Percentiles rank a stretch among this genome's conserved stretches.
These are phyloP conservation scores for Chaetomium globosum DNA, from an alignment of 2,329 filamentous ascomycete species.

Conservation along the genomic window DNA sequence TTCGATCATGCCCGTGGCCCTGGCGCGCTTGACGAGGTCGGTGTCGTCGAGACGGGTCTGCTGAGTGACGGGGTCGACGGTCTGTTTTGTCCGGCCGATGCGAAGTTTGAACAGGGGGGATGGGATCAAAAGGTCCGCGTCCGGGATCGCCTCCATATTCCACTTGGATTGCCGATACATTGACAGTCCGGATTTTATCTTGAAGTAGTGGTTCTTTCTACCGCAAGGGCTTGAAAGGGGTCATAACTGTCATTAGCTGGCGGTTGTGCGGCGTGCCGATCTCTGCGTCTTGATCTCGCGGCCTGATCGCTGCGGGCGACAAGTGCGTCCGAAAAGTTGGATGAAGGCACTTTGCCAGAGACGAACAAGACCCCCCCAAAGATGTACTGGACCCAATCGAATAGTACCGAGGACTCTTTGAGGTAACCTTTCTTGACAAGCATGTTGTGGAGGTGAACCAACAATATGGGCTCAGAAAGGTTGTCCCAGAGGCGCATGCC, in stretches of 20 bases:
- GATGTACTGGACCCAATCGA: slow-evolving; percentile 37
- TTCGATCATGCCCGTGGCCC: neutral
- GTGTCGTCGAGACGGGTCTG: slow-evolving; percentile 39
- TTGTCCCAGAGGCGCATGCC: slow-evolving; percentile 45
- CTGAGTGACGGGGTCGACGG: slow-evolving; percentile 34
- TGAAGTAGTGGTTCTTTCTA: slow-evolving; percentile 40
- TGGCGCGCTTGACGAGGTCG: slow-evolving; percentile 34
- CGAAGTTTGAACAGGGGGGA: slow-evolving; percentile 40
- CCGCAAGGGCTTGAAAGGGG: too few species aligned
- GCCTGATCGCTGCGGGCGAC: too few species aligned
- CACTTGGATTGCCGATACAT: slow-evolving; percentile 42
- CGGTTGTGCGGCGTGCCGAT: too few species aligned
- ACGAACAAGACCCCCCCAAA: slow-evolving; percentile 39
- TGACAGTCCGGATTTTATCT: slow-evolving; percentile 41
- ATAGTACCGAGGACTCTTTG: slow-evolving; percentile 42
- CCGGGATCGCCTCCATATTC: slow-evolving; percentile 44
- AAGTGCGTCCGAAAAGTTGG: slow-evolving; percentile 35
- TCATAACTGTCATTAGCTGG: too few species aligned
- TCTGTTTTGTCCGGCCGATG: slow-evolving; percentile 34
- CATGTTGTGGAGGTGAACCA: slow-evolving; percentile 54
- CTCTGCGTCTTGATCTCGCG: too few species aligned
- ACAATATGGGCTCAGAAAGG: slow-evolving; percentile 45
- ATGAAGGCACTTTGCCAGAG: slow-evolving; percentile 39
- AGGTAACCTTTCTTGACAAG: slow-evolving; percentile 48
- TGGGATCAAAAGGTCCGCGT: slow-evolving; percentile 38